These are phyloP conservation scores for Pelargonium nanum DNA, from an alignment of 345 rosid species.

Conservation along the genomic window DNA sequence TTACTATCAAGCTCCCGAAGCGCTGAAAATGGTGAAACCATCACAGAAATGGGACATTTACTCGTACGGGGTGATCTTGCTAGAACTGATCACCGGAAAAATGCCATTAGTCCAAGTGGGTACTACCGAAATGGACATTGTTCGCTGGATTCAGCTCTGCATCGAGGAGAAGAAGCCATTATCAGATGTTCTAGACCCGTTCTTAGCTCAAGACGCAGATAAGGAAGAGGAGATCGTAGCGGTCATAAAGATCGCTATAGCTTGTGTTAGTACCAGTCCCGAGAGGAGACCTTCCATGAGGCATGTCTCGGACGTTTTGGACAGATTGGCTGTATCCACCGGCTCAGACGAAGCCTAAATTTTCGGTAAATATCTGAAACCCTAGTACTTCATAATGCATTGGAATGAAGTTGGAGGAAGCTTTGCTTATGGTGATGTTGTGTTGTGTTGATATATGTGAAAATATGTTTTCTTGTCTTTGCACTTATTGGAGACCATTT, in stretches of 20 bases:
- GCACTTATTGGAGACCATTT: not conserved
- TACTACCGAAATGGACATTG: conserved; percentile 41
- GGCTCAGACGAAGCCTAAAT: not conserved
- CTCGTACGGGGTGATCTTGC: conserved; percentile 74
- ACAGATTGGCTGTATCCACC: conserved; percentile 10
- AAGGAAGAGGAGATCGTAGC: conserved; percentile 44
- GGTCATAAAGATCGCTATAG: conserved; percentile 47
- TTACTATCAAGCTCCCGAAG: conserved; percentile 77
- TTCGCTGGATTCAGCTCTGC: conserved; percentile 61
- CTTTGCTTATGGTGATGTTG: not conserved
- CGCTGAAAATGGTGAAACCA: conserved; percentile 49
- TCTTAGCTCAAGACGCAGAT: conserved; percentile 35
- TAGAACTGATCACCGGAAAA: conserved; percentile 72
- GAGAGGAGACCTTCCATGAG: conserved; percentile 76
- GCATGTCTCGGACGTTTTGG: conserved; percentile 38
- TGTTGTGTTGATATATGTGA: not conserved
- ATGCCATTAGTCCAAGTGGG: conserved; percentile 38
- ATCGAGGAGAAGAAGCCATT: conserved; percentile 49
- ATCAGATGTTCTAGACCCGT: conserved; percentile 57
- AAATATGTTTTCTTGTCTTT: not conserved
- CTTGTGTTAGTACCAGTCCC: conserved; percentile 53
- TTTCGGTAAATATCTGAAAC: not conserved
- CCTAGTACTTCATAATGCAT: not conserved
- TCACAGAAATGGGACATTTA: conserved; percentile 96
- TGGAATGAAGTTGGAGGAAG: not conserved